Base-by-base conservation (phyloP, 1,139 yeast species). In the Geotrichum bryndzae region DNA sequence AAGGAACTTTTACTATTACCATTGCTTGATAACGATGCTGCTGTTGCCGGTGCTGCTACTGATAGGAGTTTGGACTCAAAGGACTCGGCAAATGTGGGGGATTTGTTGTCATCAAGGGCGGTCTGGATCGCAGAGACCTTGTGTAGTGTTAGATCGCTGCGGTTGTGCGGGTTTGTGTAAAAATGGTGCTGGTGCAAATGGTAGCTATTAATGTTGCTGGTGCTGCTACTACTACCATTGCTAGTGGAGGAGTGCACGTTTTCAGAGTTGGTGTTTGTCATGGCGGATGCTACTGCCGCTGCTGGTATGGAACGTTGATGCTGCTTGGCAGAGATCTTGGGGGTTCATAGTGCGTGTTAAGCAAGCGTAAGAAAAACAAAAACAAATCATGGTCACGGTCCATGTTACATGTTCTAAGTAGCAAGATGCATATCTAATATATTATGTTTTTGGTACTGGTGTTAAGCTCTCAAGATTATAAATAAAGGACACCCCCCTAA, bases 81-180 rank as follows among this genome's bases (percentile, higher is more conserved):
- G n/a, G 54, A 50, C 8, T 61, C 66, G 5, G 62, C 59, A 48
- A 63, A 59, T 35, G 65, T 45, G 38, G 63, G 62, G 22, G 65
- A 57, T 50, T 61, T 56, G 60, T 55, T 53, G 59, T 61, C 59
- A 53, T 55, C 60, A 31, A 61, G 38, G 22, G 64, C 57, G 45
- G 60, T 45, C 41, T 61, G 63, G 29, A 61, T 61, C 3, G 57
- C 60, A 7, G 57, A 52, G 13, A 61, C 59, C 50, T 61, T 58
- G 27, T 61, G 55, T 2, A 61, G 33, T 1, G 60, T 59, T 29
- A 59, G 51, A 13, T 58, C 61, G 15, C 57, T 50, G 25, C 29
- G 52, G 52, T 50, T 50, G 22, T 27, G 52, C 29, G 27, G 52
- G 29, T 27, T 27, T 50, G 33, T 50, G 31, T 50, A 50, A 10